Evolutionary conservation across 2,329 filamentous ascomycete species (phyloP), one percentile per base, ranked within the genome.

Genomic region (Setomelanomma holmii): DNA sequence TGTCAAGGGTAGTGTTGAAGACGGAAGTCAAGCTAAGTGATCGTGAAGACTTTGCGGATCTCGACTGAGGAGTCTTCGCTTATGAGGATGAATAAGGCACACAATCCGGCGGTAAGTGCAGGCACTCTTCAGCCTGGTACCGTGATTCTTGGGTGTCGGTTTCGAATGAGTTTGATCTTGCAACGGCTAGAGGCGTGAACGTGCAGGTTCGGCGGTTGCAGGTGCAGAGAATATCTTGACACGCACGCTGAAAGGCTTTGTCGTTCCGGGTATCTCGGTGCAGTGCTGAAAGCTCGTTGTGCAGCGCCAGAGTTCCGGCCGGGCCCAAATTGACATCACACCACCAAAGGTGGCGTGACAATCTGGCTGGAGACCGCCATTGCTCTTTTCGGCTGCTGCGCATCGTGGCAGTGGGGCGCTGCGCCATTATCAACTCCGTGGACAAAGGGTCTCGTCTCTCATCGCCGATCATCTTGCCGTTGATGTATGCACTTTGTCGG

Each of bases 261-360:
- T 43, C 45, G 45, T 51, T 53, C 33, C 52, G 51, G 57, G 38
- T 51, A 49, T 44, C 23, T 48, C 39, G 44, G 49, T 48, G 44
- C 44, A 34, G 39, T 30, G 46, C 22, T 55, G 51, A 45, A 55
- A 47, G 46, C 42, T 22, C 8, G 17, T 3, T 46, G 40, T 49
- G 27, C 16, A 22, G 42, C 34, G 30, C 17, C 44, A 45, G 35
- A 16, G 49, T 45, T 35, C 20, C 42, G 43, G 43, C 35, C 42
- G 49, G 36, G 33, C 33, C 47, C 48, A 46, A 49, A 51, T 42
- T 27, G 36, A 51, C 46, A 69, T 72, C 69, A 72, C 63, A 61
- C 69, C 69, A 72, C 67, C 56, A 49, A 35, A 30, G 51, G 67
- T 72, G 69, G 69, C 67, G 68, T 72, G 69, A 72, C 53, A 64